Base-by-base conservation (phyloP, 441 rosid genomes). In the Jatropha podagrica region DNA sequence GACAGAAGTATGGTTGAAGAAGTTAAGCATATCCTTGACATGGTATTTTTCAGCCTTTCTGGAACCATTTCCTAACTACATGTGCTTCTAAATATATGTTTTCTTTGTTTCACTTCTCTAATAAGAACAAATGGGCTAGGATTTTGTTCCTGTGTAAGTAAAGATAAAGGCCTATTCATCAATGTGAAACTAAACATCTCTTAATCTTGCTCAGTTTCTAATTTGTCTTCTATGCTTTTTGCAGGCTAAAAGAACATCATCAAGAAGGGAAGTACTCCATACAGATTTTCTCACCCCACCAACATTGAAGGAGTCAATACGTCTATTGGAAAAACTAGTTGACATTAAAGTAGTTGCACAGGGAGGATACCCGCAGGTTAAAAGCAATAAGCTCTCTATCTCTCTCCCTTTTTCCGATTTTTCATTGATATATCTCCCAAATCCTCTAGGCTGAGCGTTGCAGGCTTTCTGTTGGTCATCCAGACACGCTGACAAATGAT, bases 341-440 rank as follows among this genome's bases (percentile, higher is more conserved):
- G 90, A 91, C 74, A 78, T 89, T 80, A 91, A 85, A 79, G 84
- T 85, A 17, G 81, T 91, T 82, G 84, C 86, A 51, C 98, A 90
- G 70, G 97, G 97, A 74, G 99, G 98, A 80, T 93, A 91, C 77
- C 97, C 98, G 49, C 88, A 93, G 97, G 97, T 93, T 37, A 4
- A 75, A 76, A 67, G 52, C 64, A 64, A 63, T 71, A 23, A 20
- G 2, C 20, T 55, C 20, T 52, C 10, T 20, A 32, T 69, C 62
- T 73, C 12, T 54, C 61, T 76, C 18, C n/a, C 1, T n/a, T 70
- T 61, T 20, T 64, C 38, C 18, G 49, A 74, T 66, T 27, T 41
- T 76, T 49, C 7, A 32, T 42, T 75, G 49, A 77, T 71, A 65
- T 75, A 27, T 46, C 67, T 60, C 74, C 67, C 64, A 60, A 75